phyloP scores from a whole-genome alignment of 768 basidiomycete species.

The Collybia nuda region DNA sequence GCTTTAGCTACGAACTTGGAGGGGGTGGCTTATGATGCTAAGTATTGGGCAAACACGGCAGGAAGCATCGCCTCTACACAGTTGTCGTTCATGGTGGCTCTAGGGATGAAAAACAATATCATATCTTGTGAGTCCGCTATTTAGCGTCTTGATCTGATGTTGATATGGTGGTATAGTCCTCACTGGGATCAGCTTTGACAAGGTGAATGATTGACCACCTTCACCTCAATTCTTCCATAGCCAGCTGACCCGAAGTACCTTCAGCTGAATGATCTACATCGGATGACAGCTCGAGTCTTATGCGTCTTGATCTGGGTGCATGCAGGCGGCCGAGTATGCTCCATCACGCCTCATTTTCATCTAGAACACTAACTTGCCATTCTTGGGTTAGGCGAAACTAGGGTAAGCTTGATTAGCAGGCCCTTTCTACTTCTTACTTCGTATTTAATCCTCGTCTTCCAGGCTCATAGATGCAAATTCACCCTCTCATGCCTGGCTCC shows the following conservation, averaged over 20 bases:
- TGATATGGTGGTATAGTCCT: background rate
- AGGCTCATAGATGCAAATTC: too few species aligned
- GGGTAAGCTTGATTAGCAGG: background rate
- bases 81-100: slow-evolving; percentile 50
- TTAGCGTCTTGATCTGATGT: too few species aligned
- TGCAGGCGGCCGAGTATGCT: background rate
- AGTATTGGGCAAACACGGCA: slow-evolving; percentile 37
- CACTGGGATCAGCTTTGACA: slow-evolving; percentile 1
- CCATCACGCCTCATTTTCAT: background rate
- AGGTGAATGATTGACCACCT: background rate
- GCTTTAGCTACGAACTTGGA: slow-evolving; percentile 27
- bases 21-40: slow-evolving; percentile 27
- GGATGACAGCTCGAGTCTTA: slow-evolving; percentile 6
- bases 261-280: slow-evolving; percentile 6
- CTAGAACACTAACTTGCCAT: too few species aligned
- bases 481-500: slow-evolving; percentile 21
- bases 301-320: slow-evolving; percentile 2
- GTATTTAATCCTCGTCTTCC: too few species aligned
- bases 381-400: background rate
- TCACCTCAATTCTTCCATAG: too few species aligned
- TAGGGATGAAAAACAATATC: slow-evolving; percentile 58
- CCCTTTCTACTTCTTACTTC: background rate
- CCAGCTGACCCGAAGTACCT: background rate
- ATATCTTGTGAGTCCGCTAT: slow-evolving; percentile 29
- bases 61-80: slow-evolving; percentile 44